These are phyloP conservation scores for Cladosporium velox DNA, from an alignment of 2,329 filamentous ascomycete genomes.

Conservation along the genomic window DNA sequence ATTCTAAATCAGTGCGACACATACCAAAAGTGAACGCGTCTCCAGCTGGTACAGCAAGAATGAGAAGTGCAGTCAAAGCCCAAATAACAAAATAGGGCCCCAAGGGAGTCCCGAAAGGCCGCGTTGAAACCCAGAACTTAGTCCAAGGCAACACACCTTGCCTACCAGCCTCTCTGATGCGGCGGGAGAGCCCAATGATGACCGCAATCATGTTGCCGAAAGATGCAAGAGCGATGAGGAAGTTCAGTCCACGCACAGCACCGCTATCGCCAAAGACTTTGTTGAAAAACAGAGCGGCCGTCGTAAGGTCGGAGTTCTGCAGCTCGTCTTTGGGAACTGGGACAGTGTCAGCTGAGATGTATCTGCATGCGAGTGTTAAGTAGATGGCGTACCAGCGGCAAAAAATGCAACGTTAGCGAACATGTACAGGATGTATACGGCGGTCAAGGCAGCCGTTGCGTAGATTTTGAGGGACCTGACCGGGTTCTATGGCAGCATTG, in stretches of 20 bases:
- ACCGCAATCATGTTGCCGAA: conserved; percentile 62
- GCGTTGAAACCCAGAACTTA: conserved; percentile 63
- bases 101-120: conserved; percentile 63
- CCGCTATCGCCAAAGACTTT: conserved; percentile 56
- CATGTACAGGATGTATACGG: conserved; percentile 56
- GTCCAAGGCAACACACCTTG: conserved; percentile 65
- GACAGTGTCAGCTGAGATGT: conserved; percentile 25
- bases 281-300: conserved; percentile 60
- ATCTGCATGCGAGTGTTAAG: conserved; percentile 22
- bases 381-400: conserved; percentile 41
- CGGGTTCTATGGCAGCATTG: conserved; percentile 49
- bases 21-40: conserved; percentile 63
- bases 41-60: conserved; percentile 60
- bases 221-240: conserved; percentile 58
- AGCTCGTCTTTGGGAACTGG: conserved; percentile 56
- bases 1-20: background rate
- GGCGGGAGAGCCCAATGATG: conserved; percentile 56
- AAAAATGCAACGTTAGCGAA: conserved; percentile 65
- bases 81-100: conserved; percentile 62
- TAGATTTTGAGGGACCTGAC: conserved; percentile 57
- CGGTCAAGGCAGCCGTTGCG: conserved; percentile 48
- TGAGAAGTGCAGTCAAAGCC: conserved; percentile 60
- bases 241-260: conserved; percentile 57
- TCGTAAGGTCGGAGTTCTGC: conserved; percentile 54
- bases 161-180: conserved; percentile 62